These are phyloP conservation scores for Tricholoma sp. DNA, from an alignment of 768 basidiomycete species.

Conservation along the genomic window DNA sequence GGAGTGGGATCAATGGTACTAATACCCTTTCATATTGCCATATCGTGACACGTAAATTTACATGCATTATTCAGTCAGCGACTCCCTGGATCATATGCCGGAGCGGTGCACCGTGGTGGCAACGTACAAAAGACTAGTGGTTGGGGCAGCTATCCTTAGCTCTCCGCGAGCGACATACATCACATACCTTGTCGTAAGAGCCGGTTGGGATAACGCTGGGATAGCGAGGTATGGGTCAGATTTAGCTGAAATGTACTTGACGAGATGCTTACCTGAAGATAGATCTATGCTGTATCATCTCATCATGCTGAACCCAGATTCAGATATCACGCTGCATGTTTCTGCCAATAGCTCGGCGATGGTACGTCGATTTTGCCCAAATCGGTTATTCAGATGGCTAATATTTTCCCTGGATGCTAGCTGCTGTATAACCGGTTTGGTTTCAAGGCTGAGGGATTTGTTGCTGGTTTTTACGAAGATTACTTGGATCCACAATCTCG, in stretches of 20 bases:
- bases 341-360: constrained; percentile 79
- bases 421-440: constrained; percentile 82
- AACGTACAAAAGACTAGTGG: constrained; percentile 61
- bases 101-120: constrained; percentile 76
- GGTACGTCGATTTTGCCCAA: constrained; percentile 36
- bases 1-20: constrained; percentile 74
- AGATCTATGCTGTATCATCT: constrained; percentile 79
- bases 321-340: constrained; percentile 79
- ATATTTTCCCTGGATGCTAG: constrained; percentile 28
- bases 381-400: not conserved
- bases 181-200: constrained; percentile 72
- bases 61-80: constrained; percentile 44
- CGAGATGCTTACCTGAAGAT: not conserved
- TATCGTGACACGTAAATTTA: not conserved
- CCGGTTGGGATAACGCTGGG: constrained; percentile 77
- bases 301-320: constrained; percentile 62
- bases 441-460: constrained; percentile 83
- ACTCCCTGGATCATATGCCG: constrained; percentile 62
- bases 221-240: constrained; percentile 57
- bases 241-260: not conserved
- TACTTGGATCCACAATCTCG: constrained; percentile 68
- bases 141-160: constrained; percentile 70
- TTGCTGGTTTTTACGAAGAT: constrained; percentile 75
- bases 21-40: constrained; percentile 9
- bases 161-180: constrained; percentile 81